Evolutionary conservation across 768 basidiomycete genomes (phyloP), one percentile per base, ranked within the genome.

Genomic region (Postia placenta): DNA sequence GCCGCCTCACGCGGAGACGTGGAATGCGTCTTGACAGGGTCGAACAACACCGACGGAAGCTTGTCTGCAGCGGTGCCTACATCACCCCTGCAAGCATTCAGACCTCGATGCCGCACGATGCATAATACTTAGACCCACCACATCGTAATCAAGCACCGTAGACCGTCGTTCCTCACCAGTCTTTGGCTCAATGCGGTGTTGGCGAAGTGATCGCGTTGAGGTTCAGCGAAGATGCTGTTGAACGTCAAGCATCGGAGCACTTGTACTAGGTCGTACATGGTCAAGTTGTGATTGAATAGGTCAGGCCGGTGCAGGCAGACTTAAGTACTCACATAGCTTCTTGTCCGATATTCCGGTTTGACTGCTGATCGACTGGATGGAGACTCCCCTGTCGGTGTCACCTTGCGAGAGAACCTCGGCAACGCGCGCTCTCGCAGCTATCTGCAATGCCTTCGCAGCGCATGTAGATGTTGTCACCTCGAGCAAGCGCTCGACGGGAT

Each of bases 11-110:
- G n/a, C 6, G 26, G 42, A 7, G 51, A 47, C 15, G n/a, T 24
- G 11, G 52, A 49, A 26, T 45, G 42, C 3, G 44, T 47, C 44
- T 36, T 46, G 5, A 30, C 30, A 15, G 44, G 44, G 19, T 54
- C 38, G 15, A 27, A 25, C 3, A 54, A 35, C 2, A 42, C 40
- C 1, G 49, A 43, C 2, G 52, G 52, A 2, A 54, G 45, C 19
- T 49, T 50, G 2, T 41, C 40, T 2, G 46, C 40, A 47, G 42
- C 48, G 33, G 14, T 15, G 3, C 23, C 36, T 15, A 24, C 4
- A 15, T 35, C 35, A 47, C 45, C 26, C 4, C 7, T 7, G 7
- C 11, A 20, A 7, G 20, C 19, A 9, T 5, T 12, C 12, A n/a
- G 37, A 23, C 5, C 4, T 6, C 20, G 24, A 40, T 26, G 7